Conservation (phyloP, 2,329 filamentous ascomycete species). For the Ophiocordyceps camponoti-saundersi region DNA sequence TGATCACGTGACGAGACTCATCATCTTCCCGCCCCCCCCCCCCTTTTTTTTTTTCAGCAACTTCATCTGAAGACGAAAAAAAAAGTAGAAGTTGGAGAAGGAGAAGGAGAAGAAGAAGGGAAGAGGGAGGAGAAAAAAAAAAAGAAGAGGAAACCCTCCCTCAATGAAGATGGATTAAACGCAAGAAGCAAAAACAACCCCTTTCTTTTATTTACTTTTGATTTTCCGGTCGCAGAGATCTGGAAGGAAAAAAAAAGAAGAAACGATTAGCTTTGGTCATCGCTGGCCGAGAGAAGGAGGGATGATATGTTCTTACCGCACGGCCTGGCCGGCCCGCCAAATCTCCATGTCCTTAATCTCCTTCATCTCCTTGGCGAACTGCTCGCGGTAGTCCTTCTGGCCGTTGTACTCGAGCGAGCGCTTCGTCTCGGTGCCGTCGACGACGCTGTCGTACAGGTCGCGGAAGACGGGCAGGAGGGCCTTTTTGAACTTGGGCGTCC, state of each 20-base stretch:
- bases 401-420: slow-evolving; percentile 95
- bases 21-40: too few relatives aligned
- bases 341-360: slow-evolving; percentile 98
- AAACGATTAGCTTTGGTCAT: slow-evolving; percentile 1
- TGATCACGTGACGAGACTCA: too few relatives aligned
- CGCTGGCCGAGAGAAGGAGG: too few relatives aligned
- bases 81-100: too few relatives aligned
- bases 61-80: too few relatives aligned
- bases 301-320: slow-evolving; percentile 40
- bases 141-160: too few relatives aligned
- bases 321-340: slow-evolving; percentile 96
- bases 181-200: too few relatives aligned
- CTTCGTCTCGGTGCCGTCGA: slow-evolving; percentile 84
- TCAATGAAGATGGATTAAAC: too few relatives aligned
- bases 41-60: too few relatives aligned
- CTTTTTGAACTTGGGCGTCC: slow-evolving; percentile 94
- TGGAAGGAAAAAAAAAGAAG: slow-evolving; percentile 10
- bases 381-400: slow-evolving; percentile 88
- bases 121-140: too few relatives aligned
- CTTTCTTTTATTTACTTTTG: slow-evolving; percentile 15
- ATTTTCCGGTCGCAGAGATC: slow-evolving; percentile 73
- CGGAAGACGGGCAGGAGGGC: slow-evolving; percentile 98
- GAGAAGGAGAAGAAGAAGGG: too few relatives aligned
- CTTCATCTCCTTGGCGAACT: slow-evolving; percentile 95
- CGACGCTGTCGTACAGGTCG: slow-evolving; percentile 85